phyloP scores from a whole-genome alignment of 83 land plant species.

The Diphasiastrum complanatum region DNA sequence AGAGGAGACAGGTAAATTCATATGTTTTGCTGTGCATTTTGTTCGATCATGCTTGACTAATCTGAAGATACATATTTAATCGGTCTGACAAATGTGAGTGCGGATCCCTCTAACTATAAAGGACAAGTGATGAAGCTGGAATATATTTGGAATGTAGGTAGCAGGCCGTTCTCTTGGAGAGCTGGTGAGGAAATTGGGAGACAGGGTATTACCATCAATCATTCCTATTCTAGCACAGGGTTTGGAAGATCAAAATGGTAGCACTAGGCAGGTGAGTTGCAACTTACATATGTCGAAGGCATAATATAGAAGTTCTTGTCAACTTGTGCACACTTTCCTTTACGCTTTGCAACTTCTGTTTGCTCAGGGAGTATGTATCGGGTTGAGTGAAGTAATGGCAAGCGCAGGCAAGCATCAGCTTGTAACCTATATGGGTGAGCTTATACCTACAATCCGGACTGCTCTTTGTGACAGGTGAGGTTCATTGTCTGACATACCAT shows the following conservation, averaged over 20 bases:
- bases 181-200: conserved; percentile 98
- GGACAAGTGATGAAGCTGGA: no score
- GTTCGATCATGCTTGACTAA: no score
- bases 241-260: conserved; percentile 52
- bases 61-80: no score
- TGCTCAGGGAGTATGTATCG: conserved; percentile 94
- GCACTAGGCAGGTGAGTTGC: conserved; percentile 73
- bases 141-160: conserved; percentile 41
- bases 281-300: neutral
- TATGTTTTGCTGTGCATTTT: neutral
- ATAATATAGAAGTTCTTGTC: neutral
- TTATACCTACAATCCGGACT: conserved; percentile 89
- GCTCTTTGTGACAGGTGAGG: conserved; percentile 99
- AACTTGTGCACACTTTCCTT: neutral
- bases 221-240: conserved; percentile 88
- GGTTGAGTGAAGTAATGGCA: conserved; percentile 97
- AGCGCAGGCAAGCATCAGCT: conserved; percentile 94
- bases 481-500: no score
- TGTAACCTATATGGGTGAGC: conserved; percentile 76
- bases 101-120: no score
- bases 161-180: conserved; percentile 96
- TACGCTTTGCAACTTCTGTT: neutral
- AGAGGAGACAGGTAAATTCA: conserved; percentile 68
- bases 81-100: no score
- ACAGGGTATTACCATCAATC: conserved; percentile 88